phyloP scores from a whole-genome alignment of 108 stramenopile species.

The Cyclotella baltica region DNA sequence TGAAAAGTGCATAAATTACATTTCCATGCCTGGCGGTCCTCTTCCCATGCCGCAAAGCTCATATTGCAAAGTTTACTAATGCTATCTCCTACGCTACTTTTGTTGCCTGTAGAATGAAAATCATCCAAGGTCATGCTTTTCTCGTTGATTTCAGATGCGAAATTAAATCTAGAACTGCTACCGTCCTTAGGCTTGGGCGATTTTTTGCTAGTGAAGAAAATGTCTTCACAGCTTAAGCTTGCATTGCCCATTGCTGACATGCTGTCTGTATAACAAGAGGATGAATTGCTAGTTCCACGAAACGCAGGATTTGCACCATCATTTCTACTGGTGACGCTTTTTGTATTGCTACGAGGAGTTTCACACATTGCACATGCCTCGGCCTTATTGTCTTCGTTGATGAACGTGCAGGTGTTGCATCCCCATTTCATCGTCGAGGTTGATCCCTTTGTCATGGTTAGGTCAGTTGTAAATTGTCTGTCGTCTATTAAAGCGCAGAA shows the following conservation, averaged over 20 bases:
- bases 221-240: no score
- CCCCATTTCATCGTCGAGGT: neutral
- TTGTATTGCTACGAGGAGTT: neutral
- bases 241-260: neutral
- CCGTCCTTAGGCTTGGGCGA: neutral
- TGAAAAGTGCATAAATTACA: slow-evolving; percentile 14
- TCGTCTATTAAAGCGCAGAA: neutral
- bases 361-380: neutral
- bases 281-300: no score
- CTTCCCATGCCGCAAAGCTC: slow-evolving; percentile 17
- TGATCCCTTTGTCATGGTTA: neutral
- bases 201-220: no score
- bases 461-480: neutral
- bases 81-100: neutral
- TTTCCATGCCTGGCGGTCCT: neutral
- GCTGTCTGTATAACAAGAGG: neutral
- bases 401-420: neutral
- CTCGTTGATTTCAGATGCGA: no score
- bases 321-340: neutral
- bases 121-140: no score
- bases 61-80: slow-evolving; percentile 2
- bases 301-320: neutral
- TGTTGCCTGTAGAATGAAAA: neutral
- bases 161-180: neutral
- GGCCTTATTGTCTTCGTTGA: neutral